Conservation (phyloP, 2,329 filamentous ascomycete genomes). For the Xenosphaeropsis pyriputrescens region DNA sequence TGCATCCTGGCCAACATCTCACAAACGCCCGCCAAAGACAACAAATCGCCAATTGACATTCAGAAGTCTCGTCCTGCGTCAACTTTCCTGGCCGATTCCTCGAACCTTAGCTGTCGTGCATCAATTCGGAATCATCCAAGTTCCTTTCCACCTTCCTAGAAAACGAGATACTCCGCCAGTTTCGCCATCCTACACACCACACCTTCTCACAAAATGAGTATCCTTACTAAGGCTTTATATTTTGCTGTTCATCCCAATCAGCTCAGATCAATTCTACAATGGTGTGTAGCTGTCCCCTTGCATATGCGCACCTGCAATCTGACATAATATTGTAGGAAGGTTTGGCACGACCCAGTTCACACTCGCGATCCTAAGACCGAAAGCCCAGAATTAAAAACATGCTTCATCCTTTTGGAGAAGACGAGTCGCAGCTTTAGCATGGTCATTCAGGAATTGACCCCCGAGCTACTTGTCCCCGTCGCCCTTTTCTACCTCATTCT, state of each 20-base stretch:
- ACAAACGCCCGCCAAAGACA: too few species aligned
- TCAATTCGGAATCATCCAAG: too few species aligned
- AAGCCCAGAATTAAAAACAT: slow-evolving; percentile 56
- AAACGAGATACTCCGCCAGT: too few species aligned
- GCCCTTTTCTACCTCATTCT: slow-evolving; percentile 87
- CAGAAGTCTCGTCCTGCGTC: too few species aligned
- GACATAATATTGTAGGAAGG: slow-evolving; percentile 47
- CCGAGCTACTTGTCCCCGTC: slow-evolving; percentile 80
- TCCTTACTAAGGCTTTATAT: slow-evolving; percentile 43
- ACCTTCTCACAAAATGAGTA: slow-evolving; percentile 31
- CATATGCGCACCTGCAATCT: background rate
- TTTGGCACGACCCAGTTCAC: slow-evolving; percentile 94
- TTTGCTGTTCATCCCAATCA: slow-evolving; percentile 62
- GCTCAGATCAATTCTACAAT: slow-evolving; percentile 76
- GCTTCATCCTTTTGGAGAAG: slow-evolving; percentile 72
- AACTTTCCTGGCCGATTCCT: too few species aligned
- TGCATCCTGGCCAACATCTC: too few species aligned
- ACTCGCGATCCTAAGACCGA: slow-evolving; percentile 66
- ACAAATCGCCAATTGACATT: too few species aligned
- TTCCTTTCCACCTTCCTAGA: too few species aligned
- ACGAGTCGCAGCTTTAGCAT: slow-evolving; percentile 88
- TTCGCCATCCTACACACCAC: too few species aligned
- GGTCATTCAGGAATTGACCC: slow-evolving; percentile 92
- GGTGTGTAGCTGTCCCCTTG: slow-evolving; percentile 32
- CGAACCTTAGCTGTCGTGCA: too few species aligned